Percentiles rank a stretch among this genome's conserved stretches.
Evolutionary conservation across 257 asterid species (phyloP).

Genomic region (Leonotis leonurus): DNA sequence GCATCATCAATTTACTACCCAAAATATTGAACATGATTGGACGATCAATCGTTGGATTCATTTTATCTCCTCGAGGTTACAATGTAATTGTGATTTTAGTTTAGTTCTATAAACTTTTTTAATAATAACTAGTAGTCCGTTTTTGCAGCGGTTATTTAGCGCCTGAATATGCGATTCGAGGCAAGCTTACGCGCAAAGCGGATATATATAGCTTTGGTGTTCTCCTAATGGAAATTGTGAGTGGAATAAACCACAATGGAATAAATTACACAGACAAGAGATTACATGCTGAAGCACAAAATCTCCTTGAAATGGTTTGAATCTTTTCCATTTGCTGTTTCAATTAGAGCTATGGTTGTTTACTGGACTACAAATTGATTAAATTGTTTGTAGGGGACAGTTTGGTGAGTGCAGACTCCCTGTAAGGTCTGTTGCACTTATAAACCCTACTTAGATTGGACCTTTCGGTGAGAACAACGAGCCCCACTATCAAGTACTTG

Average conservation of each 20-base stretch:
- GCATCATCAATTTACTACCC: too few species aligned
- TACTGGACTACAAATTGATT: too few species aligned
- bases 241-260: conserved; percentile 76
- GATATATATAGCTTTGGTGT: conserved; percentile 85
- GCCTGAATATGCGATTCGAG: conserved; percentile 85
- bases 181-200: conserved; percentile 80
- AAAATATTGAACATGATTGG: too few species aligned
- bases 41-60: neutral
- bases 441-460: too few species aligned
- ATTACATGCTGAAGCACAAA: conserved; percentile 50
- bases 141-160: conserved; percentile 86
- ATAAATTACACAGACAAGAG: conserved; percentile 58
- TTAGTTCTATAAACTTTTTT: neutral
- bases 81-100: neutral
- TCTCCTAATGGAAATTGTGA: conserved; percentile 72
- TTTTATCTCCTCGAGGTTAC: neutral
- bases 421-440: too few species aligned
- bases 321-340: too few species aligned
- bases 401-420: too few species aligned
- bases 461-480: too few species aligned
- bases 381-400: too few species aligned
- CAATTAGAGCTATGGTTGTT: too few species aligned
- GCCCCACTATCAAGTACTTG: too few species aligned
- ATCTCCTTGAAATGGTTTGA: conserved; percentile 76
- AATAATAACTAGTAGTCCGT: neutral